Evolutionary conservation across 2,329 filamentous ascomycete species (phyloP).

Genomic region (Pseudocercospora fuligena): DNA sequence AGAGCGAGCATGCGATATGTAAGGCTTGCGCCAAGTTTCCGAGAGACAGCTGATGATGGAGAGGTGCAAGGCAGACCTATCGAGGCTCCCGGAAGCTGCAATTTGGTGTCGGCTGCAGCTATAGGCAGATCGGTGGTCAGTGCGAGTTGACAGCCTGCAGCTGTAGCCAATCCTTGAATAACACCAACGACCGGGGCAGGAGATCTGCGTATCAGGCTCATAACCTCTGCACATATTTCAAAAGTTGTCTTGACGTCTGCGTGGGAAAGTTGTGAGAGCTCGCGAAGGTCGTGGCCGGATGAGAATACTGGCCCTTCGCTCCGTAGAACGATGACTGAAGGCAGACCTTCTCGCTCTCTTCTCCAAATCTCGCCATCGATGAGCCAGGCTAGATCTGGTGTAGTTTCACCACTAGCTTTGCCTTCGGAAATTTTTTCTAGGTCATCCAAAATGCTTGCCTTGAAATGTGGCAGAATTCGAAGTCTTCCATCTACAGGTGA

Average conservation of each 20-base stretch:
- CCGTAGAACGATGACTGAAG: slow-evolving; percentile 24
- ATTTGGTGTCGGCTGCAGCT: slow-evolving; percentile 22
- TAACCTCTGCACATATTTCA: slow-evolving; percentile 26
- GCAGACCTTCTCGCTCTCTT: slow-evolving; percentile 21
- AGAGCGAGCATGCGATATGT: slow-evolving; percentile 28
- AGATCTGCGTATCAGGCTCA: slow-evolving; percentile 25
- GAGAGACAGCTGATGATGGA: slow-evolving; percentile 24
- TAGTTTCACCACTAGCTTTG: slow-evolving; percentile 3
- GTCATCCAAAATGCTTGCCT: slow-evolving; percentile 17
- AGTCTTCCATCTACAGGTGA: slow-evolving; percentile 24
- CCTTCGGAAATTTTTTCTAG: slow-evolving; percentile 17
- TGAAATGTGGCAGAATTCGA: slow-evolving; percentile 24
- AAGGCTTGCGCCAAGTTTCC: slow-evolving; percentile 22
- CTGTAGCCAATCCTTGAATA: slow-evolving; percentile 28
- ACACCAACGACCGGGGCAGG: slow-evolving; percentile 23
- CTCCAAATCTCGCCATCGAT: slow-evolving; percentile 20
- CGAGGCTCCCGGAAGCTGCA: slow-evolving; percentile 25
- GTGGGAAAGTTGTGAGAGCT: slow-evolving; percentile 22
- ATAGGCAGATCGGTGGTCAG: slow-evolving; percentile 27
- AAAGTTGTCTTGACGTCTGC: slow-evolving; percentile 25
- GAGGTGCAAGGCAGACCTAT: slow-evolving; percentile 29
- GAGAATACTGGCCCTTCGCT: slow-evolving; percentile 28
- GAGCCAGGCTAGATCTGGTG: slow-evolving; percentile 17
- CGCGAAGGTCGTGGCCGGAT: slow-evolving; percentile 28
- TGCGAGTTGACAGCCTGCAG: slow-evolving; percentile 27